Conservation (phyloP, 352 stramenopile species). For the Discostella stelligera region DNA sequence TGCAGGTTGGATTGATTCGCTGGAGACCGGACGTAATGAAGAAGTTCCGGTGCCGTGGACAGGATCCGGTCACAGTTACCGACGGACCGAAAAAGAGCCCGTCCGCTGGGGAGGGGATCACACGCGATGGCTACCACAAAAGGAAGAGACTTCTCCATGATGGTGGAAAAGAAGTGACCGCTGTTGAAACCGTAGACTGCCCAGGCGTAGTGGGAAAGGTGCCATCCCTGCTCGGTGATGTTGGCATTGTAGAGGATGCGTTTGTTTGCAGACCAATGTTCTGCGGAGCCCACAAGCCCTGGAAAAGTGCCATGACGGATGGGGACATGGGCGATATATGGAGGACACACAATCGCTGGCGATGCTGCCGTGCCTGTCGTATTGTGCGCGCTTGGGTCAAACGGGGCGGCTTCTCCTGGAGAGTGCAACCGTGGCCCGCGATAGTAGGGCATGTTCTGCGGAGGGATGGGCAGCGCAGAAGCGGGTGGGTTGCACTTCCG, state of each 20-base stretch:
- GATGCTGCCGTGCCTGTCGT: too few species aligned
- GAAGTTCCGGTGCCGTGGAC: not conserved
- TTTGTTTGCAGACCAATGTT: too few species aligned
- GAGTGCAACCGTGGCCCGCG: conserved; percentile 9
- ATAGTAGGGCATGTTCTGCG: conserved; percentile 35
- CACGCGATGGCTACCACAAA: conserved; percentile 3
- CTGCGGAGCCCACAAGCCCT: too few species aligned
- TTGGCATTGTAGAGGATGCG: not conserved
- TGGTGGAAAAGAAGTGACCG: conserved; percentile 14
- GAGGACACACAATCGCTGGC: too few species aligned
- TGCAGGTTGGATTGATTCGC: not conserved
- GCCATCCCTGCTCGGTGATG: not conserved
- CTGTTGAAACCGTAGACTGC: conserved; percentile 23
- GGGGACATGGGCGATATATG: too few species aligned
- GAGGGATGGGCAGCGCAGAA: not conserved
- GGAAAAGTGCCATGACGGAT: too few species aligned
- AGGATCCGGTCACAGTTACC: not conserved
- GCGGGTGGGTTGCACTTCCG: not conserved
- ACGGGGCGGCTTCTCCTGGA: not conserved
- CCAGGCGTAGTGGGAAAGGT: conserved; percentile 10
- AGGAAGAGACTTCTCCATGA: not conserved
- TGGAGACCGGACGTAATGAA: conserved; percentile 1
- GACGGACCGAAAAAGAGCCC: conserved; percentile 21
- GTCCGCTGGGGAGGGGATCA: conserved; percentile 1
- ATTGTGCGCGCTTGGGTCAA: too few species aligned